Conservation (phyloP, 2,329 filamentous ascomycete species). For the Fusarium nelsonii region DNA sequence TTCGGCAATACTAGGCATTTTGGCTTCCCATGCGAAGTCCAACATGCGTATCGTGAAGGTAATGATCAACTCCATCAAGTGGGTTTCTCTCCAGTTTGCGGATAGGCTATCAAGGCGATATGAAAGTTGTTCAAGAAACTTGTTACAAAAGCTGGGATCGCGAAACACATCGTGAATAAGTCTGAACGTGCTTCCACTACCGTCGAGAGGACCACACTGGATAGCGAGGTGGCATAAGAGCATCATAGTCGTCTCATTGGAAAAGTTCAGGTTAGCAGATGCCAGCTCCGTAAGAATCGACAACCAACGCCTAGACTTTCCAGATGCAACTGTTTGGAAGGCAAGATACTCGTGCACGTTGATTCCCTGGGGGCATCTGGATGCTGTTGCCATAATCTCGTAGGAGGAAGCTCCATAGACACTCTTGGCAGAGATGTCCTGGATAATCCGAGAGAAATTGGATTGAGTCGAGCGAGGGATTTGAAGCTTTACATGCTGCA, state of each 20-base stretch:
- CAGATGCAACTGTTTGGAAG: conserved; percentile 62
- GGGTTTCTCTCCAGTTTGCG: conserved; percentile 70
- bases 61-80: conserved; percentile 70
- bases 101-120: conserved; percentile 59
- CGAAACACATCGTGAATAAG: conserved; percentile 62
- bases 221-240: conserved; percentile 65
- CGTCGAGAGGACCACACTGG: conserved; percentile 64
- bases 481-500: conserved; percentile 42
- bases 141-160: conserved; percentile 62
- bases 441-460: conserved; percentile 32
- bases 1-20: not conserved
- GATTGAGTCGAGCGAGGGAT: conserved; percentile 31
- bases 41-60: conserved; percentile 61
- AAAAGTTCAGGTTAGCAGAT: conserved; percentile 70
- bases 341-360: conserved; percentile 66
- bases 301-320: conserved; percentile 62
- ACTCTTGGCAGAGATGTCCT: conserved; percentile 32
- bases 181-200: conserved; percentile 52
- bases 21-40: conserved; percentile 25
- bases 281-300: conserved; percentile 63
- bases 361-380: conserved; percentile 61
- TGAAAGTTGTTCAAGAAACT: conserved; percentile 62
- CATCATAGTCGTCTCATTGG: conserved; percentile 63
- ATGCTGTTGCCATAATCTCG: conserved; percentile 64
- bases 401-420: conserved; percentile 65